Conservation (phyloP, 352 stramenopile species). For the Thraustochytrium striatum region DNA sequence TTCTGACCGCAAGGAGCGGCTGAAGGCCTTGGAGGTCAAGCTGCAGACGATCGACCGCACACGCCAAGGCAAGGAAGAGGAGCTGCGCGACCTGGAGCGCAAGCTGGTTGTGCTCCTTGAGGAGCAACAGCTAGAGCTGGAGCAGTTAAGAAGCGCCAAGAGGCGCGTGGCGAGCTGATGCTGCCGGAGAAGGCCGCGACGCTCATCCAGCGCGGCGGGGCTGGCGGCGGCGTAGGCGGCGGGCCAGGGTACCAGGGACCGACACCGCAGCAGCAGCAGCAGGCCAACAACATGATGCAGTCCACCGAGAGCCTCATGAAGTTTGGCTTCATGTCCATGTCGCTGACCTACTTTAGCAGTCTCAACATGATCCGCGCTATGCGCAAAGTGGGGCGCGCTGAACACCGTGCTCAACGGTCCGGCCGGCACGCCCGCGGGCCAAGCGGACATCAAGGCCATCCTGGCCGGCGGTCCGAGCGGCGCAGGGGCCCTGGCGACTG, state of each 20-base stretch:
- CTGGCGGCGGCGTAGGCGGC: neutral
- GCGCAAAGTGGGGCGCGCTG: conserved; percentile 81
- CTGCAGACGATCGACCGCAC: conserved; percentile 75
- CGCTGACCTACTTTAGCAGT: conserved; percentile 92
- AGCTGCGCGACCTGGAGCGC: conserved; percentile 82
- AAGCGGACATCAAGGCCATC: neutral
- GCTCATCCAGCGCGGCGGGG: neutral
- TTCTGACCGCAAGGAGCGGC: conserved; percentile 76
- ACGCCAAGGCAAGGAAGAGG: conserved; percentile 81
- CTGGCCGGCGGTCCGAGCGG: neutral
- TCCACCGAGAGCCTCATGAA: conserved; percentile 96
- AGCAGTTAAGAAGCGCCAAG: conserved; percentile 62
- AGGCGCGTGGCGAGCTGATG: conserved; percentile 56
- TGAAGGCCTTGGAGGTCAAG: conserved; percentile 76
- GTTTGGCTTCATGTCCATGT: conserved; percentile 97
- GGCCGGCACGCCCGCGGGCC: neutral
- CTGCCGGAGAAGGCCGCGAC: conserved; percentile 42
- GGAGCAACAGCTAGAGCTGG: conserved; percentile 84
- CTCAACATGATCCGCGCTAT: conserved; percentile 96
- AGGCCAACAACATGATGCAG: conserved; percentile 84
- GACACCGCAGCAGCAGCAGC: conserved; percentile 73
- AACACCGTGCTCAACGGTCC: conserved; percentile 73
- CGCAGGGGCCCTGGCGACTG: neutral
- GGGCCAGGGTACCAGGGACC: conserved; percentile 51
- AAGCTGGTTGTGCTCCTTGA: conserved; percentile 90